Percentiles rank a stretch among this genome's conserved stretches.
Evolutionary conservation across 257 asterid genomes (phyloP).

Genomic region (Nemophila menziesii): DNA sequence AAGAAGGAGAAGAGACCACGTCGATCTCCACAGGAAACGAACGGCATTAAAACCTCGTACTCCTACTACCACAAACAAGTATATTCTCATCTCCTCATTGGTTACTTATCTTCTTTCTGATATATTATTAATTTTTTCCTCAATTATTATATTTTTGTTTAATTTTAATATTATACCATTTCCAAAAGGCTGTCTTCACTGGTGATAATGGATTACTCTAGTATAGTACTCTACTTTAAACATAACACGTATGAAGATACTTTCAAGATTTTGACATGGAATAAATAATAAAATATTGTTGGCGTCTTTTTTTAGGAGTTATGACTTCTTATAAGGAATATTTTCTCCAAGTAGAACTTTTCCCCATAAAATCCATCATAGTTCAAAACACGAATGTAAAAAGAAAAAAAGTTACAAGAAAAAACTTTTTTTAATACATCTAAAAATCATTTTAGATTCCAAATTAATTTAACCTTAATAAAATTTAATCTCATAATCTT

Average conservation of each 20-base stretch:
- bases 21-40: not conserved
- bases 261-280: not conserved
- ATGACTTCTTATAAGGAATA: not conserved
- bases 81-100: not conserved
- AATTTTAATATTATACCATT: not conserved
- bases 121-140: not conserved
- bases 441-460: too few relatives aligned
- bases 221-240: too few relatives aligned
- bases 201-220: too few relatives aligned
- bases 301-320: not conserved
- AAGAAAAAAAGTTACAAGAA: too few relatives aligned
- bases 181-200: not conserved
- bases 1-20: slow-evolving; percentile 9
- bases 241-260: not conserved
- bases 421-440: too few relatives aligned
- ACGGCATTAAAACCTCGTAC: slow-evolving; percentile 6
- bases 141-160: not conserved
- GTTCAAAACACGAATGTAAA: too few relatives aligned
- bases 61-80: not conserved
- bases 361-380: too few relatives aligned
- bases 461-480: too few relatives aligned
- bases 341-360: not conserved
- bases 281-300: not conserved
- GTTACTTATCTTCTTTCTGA: not conserved
- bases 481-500: too few relatives aligned